Conservation (phyloP, 2,329 filamentous ascomycete genomes). For the Bipolaris oryzae region DNA sequence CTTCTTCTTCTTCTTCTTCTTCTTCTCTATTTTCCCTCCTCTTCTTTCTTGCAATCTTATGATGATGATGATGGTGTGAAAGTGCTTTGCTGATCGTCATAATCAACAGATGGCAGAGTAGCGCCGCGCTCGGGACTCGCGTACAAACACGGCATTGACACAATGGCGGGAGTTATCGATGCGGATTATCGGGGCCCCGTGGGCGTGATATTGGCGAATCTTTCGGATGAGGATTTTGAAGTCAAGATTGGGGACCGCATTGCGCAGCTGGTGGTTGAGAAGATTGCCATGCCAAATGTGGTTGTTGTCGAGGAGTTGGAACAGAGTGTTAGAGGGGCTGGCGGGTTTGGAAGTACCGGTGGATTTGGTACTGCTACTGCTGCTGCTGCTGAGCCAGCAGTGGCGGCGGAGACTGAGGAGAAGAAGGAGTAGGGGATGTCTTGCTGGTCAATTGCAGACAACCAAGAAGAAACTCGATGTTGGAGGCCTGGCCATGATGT, state of each 20-base stretch:
- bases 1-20: background rate
- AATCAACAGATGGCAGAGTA: constrained; percentile 75
- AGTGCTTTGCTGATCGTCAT: background rate
- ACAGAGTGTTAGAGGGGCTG: constrained; percentile 86
- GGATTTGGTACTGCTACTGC: constrained; percentile 36
- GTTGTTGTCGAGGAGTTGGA: constrained; percentile 87
- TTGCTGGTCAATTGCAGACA: background rate
- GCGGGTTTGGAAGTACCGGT: constrained; percentile 59
- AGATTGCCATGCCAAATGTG: constrained; percentile 92
- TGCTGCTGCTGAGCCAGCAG: background rate
- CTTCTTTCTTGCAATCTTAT: too few relatives aligned
- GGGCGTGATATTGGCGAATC: constrained; percentile 94
- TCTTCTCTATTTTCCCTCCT: background rate
- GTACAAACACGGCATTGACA: constrained; percentile 94
- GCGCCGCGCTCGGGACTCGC: constrained; percentile 91
- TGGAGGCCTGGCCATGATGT: background rate
- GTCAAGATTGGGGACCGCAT: constrained; percentile 87
- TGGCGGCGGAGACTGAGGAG: background rate
- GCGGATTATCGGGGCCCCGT: constrained; percentile 95
- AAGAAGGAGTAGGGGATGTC: background rate
- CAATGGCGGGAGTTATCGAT: constrained; percentile 94
- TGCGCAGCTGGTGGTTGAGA: constrained; percentile 91
- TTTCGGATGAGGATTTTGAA: constrained; percentile 78
- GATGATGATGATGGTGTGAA: too few relatives aligned
- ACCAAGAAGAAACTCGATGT: background rate